phyloP scores from a whole-genome alignment of 495 filamentous ascomycete genomes.

The Thozetella sp. region DNA sequence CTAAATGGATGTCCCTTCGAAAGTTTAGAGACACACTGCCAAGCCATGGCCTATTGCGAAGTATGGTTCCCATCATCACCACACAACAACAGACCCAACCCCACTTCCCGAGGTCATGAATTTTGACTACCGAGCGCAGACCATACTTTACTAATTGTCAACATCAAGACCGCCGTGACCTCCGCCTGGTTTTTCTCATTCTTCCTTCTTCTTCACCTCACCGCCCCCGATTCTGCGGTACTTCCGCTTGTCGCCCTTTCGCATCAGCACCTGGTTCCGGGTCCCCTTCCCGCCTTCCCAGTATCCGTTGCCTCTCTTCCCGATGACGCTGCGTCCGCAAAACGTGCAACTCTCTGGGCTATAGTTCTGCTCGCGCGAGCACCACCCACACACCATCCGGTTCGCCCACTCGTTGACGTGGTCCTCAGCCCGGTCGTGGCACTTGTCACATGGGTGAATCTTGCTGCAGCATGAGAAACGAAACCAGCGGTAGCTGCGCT shows the following conservation, averaged over 20 bases:
- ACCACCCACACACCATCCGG: constrained; percentile 86
- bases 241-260: constrained; percentile 75
- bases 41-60: not conserved
- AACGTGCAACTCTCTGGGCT: constrained; percentile 77
- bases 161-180: not conserved
- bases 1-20: too few species aligned
- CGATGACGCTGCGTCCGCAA: constrained; percentile 74
- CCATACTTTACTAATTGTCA: too few species aligned
- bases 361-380: constrained; percentile 83
- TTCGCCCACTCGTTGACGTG: constrained; percentile 85
- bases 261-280: constrained; percentile 70
- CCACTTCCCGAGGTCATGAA: too few species aligned
- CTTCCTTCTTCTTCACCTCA: constrained; percentile 19
- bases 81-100: too few species aligned
- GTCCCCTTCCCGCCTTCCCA: constrained; percentile 94
- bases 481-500: constrained; percentile 85
- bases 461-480: constrained; percentile 60
- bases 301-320: constrained; percentile 68
- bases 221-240: constrained; percentile 54
- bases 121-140: too few species aligned
- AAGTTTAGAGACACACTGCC: too few species aligned
- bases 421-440: constrained; percentile 73
- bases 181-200: not conserved
- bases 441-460: constrained; percentile 81
- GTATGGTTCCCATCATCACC: too few species aligned